Evolutionary conservation across 306 rosid genomes (phyloP), one percentile per base, ranked within the genome.

Genomic region (Ormosia emarginata): DNA sequence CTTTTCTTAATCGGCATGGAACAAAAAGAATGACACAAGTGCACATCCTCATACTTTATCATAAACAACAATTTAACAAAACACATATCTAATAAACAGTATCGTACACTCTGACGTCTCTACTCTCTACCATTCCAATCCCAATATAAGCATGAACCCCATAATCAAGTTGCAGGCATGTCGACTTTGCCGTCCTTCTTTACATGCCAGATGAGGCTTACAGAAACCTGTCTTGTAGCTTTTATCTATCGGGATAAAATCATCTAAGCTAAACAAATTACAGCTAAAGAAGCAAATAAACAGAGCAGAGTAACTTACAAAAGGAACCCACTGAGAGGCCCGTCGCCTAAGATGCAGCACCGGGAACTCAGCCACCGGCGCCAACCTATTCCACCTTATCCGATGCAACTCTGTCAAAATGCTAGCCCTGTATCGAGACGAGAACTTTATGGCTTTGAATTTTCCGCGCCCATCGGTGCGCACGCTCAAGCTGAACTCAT

Each of bases 381-480:
- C 81, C 84, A 93, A 83, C 80, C 90, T 89, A 86, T 81, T 91
- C 92, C 99, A 90, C 83, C 98, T 71, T 24, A 96, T 81, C 63
- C 97, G 73, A 75, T 96, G 97, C 92, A 92, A 74, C 88, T 90
- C 99, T 6, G 98, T 93, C 92, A 96, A 77, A 78, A 96, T 89
- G 75, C 97, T 93, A 40, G 97, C 97, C 86, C 93, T 90, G 80
- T 92, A 93, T 52, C 90, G 82, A 8, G 97, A 93, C 34, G 99
- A 96, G 81, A 96, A 93, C 80, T 89, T 95, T 67, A 95, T 87
- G 13, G 85, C 88, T 70, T 91, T 96, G 71, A 88, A 96, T 76
- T 96, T 96, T 1, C 99, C 99, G 4, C 94, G 91, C n/a, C 98
- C 99, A 76, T 96, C 99, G 7, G 97, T 91, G 82, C 99, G 83